A percentile compares a stretch with the other conserved stretches of the same genome.
Conservation (phyloP, 192 early-diverging fungal species). For the Piromyces finnis region DNA sequence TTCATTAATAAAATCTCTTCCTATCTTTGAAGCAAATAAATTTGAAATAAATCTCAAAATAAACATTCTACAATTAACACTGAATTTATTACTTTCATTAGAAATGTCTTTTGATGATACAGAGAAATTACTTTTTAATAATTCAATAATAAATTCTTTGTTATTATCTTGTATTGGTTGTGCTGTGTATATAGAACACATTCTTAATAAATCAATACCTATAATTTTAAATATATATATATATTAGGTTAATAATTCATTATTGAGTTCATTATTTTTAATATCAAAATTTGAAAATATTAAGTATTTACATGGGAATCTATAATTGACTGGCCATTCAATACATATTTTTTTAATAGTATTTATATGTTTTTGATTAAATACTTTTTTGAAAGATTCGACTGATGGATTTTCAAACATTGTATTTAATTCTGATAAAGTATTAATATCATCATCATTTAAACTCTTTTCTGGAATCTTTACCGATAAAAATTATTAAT, state of each 20-base stretch:
- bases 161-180: not conserved
- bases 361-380: not conserved
- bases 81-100: not conserved
- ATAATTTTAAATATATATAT: not conserved
- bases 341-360: not conserved
- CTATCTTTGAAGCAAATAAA: not conserved
- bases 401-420: not conserved
- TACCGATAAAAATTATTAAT: not conserved
- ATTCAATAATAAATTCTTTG: not conserved
- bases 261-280: too few species aligned
- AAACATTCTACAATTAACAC: not conserved
- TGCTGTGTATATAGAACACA: not conserved
- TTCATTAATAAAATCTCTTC: not conserved
- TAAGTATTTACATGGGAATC: not conserved
- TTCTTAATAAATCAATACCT: not conserved
- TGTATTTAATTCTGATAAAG: not conserved
- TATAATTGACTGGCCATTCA: not conserved
- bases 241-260: too few species aligned
- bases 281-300: too few species aligned
- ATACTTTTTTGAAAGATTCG: not conserved
- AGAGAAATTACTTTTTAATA: not conserved
- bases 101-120: not conserved
- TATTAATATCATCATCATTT: not conserved
- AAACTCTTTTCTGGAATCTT: not conserved
- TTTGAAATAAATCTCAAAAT: not conserved